Percentiles rank a stretch among this genome's conserved stretches.
phyloP scores from a whole-genome alignment of 2,329 filamentous ascomycete genomes.

The Cyclaneusma minus region DNA sequence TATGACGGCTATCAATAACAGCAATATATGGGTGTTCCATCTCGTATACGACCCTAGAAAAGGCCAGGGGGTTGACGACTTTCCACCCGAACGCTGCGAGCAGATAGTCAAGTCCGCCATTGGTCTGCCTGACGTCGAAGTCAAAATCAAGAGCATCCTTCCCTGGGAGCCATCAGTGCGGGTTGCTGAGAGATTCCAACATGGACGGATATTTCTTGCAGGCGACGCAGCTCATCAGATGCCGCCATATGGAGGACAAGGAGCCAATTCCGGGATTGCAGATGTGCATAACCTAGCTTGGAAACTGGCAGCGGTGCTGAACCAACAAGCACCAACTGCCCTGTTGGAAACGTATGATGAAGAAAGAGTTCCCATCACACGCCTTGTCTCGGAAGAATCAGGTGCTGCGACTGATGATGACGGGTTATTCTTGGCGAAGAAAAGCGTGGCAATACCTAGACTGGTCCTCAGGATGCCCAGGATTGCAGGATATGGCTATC shows the following conservation, averaged over 20 bases:
- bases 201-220: constrained; percentile 16
- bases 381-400: constrained; percentile 4
- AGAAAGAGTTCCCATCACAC: constrained; percentile 22
- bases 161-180: constrained; percentile 19
- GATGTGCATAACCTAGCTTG: constrained; percentile 27
- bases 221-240: constrained; percentile 10
- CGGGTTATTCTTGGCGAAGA: constrained; percentile 5
- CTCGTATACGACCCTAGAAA: constrained; percentile 11
- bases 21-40: constrained; percentile 15
- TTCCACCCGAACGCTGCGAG: constrained; percentile 8
- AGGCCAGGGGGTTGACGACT: constrained; percentile 10
- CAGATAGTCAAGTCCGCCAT: constrained; percentile 16
- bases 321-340: constrained; percentile 6
- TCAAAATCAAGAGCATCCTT: constrained; percentile 20
- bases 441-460: neutral
- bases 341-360: constrained; percentile 23
- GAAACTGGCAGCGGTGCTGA: constrained; percentile 23
- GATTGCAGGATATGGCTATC: constrained; percentile 7
- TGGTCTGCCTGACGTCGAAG: constrained; percentile 13
- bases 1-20: constrained; percentile 15
- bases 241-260: constrained; percentile 7
- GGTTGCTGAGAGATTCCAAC: constrained; percentile 14
- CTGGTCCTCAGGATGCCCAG: constrained; percentile 3
- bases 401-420: constrained; percentile 5
- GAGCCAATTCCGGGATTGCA: constrained; percentile 19